phyloP scores from a whole-genome alignment of 768 basidiomycete species.

The Kondoa malvinella region DNA sequence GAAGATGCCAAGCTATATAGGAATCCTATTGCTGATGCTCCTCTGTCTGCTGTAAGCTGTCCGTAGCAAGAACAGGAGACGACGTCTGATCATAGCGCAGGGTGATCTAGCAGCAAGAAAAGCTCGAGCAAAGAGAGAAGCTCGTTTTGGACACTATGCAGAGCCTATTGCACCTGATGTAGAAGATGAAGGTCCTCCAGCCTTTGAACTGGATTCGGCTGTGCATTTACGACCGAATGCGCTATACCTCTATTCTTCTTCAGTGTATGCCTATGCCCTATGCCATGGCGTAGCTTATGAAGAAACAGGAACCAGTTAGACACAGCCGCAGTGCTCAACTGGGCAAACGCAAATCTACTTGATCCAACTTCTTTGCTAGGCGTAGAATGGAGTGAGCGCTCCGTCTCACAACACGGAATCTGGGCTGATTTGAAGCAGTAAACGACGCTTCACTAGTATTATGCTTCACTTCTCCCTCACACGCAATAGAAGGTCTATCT shows the following conservation, averaged over 20 bases:
- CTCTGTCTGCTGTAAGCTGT: no score
- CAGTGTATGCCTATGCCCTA: no score
- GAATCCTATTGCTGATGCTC: no score
- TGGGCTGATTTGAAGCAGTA: no score
- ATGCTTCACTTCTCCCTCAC: neutral
- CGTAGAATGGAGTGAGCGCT: constrained; percentile 1
- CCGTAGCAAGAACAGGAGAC: no score
- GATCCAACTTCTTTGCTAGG: constrained; percentile 2
- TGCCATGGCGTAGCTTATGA: no score
- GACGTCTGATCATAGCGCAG: no score
- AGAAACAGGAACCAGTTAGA: neutral
- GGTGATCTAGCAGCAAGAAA: neutral
- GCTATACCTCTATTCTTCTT: neutral
- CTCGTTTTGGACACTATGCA: neutral
- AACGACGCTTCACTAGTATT: neutral
- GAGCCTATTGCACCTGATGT: neutral
- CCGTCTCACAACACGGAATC: no score
- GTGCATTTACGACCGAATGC: neutral
- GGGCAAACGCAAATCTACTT: neutral
- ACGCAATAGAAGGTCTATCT: neutral
- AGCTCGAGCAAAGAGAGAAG: neutral
- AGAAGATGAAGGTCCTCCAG: neutral
- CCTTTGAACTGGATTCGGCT: neutral
- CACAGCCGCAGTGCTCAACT: neutral
- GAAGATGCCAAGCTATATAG: no score